These are phyloP conservation scores for Pneumocystis murina DNA, from an alignment of 1,139 yeast species.

Conservation along the genomic window DNA sequence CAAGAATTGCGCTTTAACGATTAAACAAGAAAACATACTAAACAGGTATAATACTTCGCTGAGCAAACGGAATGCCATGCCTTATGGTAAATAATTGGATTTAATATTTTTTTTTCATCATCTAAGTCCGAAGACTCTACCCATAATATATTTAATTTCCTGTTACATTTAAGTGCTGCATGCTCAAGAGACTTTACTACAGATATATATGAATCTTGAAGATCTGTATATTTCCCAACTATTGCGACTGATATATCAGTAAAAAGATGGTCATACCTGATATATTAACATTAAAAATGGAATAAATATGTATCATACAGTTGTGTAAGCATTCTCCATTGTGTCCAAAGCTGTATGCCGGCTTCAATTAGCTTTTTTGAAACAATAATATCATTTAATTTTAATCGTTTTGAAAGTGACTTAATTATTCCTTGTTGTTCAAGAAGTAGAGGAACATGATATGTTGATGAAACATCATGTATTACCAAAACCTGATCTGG, in stretches of 20 bases:
- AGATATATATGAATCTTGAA: conserved; percentile 87
- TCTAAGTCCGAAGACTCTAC: conserved; percentile 89
- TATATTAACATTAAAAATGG: neutral
- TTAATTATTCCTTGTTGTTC: conserved; percentile 75
- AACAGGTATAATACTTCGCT: conserved; percentile 38
- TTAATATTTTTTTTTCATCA: conserved; percentile 35
- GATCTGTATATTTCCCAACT: conserved; percentile 91
- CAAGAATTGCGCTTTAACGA: conserved; percentile 52
- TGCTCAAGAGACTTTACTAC: conserved; percentile 94
- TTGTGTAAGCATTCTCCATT: conserved; percentile 69
- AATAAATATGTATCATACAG: conserved; percentile 27
- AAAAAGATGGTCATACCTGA: conserved; percentile 49
- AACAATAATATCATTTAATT: conserved; percentile 38
- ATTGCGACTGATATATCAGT: conserved; percentile 86
- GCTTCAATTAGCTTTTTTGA: conserved; percentile 39
- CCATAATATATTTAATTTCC: conserved; percentile 81
- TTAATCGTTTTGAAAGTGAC: conserved; percentile 55
- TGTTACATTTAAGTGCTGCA: conserved; percentile 76
- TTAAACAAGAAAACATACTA: neutral
- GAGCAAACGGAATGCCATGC: conserved; percentile 92
- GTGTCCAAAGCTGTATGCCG: conserved; percentile 56
- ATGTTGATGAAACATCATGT: conserved; percentile 91
- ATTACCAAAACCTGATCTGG: conserved; percentile 94
- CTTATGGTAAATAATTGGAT: conserved; percentile 70
- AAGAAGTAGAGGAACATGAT: conserved; percentile 86